These are phyloP conservation scores for Pugionium dolabratum DNA, from an alignment of 345 rosid species.

Conservation along the genomic window DNA sequence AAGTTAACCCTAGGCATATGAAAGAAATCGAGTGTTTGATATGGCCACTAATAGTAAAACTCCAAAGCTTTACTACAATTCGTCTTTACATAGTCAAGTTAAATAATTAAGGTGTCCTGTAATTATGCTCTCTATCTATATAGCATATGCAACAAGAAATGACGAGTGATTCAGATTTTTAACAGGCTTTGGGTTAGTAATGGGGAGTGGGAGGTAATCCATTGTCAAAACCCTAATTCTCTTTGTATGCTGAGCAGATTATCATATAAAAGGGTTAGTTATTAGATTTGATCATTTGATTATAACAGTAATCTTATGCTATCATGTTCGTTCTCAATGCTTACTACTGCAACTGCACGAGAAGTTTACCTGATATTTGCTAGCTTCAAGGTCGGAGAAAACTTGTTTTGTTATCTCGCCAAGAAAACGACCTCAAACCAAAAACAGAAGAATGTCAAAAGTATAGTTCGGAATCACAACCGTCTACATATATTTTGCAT, in stretches of 20 bases:
- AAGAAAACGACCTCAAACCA: slow-evolving; percentile 82
- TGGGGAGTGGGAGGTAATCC: slow-evolving; percentile 1
- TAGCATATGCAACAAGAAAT: too few species aligned
- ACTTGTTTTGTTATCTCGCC: slow-evolving; percentile 95
- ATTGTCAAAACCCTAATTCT: slow-evolving; percentile 5
- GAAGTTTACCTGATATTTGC: slow-evolving; percentile 85
- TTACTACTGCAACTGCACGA: slow-evolving; percentile 9
- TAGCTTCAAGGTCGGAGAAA: slow-evolving; percentile 83
- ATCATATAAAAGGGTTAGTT: background rate
- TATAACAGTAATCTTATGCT: background rate
- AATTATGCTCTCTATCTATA: too few species aligned
- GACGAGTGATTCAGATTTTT: slow-evolving; percentile 10
- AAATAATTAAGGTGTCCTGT: too few species aligned
- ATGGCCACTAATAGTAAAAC: background rate
- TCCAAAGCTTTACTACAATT: background rate
- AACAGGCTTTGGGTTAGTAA: background rate
- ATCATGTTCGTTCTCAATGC: background rate
- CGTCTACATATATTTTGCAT: background rate
- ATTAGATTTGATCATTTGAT: background rate
- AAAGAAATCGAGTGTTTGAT: slow-evolving; percentile 5
- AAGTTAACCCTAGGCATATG: background rate
- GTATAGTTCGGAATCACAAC: background rate
- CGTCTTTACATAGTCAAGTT: too few species aligned
- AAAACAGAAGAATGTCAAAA: slow-evolving; percentile 16
- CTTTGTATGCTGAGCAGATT: background rate